Evolutionary conservation across 257 asterid genomes (phyloP).

Genomic region (Solanum sitiens): DNA sequence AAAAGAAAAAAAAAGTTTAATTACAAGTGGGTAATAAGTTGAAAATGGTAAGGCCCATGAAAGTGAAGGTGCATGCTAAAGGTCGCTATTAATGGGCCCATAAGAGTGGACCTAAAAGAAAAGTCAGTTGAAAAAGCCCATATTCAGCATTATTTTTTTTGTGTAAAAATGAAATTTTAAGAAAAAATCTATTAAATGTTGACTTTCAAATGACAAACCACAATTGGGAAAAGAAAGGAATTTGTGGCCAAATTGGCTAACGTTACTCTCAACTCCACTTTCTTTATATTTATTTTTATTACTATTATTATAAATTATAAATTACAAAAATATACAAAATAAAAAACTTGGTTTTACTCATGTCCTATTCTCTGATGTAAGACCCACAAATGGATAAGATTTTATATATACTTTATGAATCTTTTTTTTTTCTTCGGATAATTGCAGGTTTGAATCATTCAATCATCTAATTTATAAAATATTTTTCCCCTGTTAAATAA

Average conservation of each 20-base stretch:
- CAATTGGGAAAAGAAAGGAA: slow-evolving; percentile 2
- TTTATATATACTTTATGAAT: not conserved
- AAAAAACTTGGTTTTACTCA: not conserved
- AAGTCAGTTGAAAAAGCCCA: slow-evolving; percentile 1
- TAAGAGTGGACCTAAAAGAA: not conserved
- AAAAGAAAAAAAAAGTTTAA: not conserved
- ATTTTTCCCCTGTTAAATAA: too few species aligned
- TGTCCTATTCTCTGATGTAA: slow-evolving; percentile 15
- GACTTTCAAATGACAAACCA: not conserved
- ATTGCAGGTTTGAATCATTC: not conserved
- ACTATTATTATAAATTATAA: not conserved
- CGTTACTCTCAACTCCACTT: slow-evolving; percentile 2
- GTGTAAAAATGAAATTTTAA: not conserved
- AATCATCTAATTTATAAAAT: not conserved
- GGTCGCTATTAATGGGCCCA: slow-evolving; percentile 5
- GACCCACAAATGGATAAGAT: slow-evolving; percentile 17
- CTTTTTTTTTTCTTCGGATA: not conserved
- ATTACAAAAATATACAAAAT: not conserved
- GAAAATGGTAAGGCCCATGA: slow-evolving; percentile 1
- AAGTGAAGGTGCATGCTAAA: not conserved
- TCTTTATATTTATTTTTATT: not conserved
- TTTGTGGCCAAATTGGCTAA: not conserved
- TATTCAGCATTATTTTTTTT: not conserved
- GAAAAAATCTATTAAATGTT: not conserved
- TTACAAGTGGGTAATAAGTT: slow-evolving; percentile 5